A percentile compares a stretch with the other conserved stretches of the same genome.
phyloP scores from a whole-genome alignment of 2,329 filamentous ascomycete species.

The Fusarium phyllophilum region DNA sequence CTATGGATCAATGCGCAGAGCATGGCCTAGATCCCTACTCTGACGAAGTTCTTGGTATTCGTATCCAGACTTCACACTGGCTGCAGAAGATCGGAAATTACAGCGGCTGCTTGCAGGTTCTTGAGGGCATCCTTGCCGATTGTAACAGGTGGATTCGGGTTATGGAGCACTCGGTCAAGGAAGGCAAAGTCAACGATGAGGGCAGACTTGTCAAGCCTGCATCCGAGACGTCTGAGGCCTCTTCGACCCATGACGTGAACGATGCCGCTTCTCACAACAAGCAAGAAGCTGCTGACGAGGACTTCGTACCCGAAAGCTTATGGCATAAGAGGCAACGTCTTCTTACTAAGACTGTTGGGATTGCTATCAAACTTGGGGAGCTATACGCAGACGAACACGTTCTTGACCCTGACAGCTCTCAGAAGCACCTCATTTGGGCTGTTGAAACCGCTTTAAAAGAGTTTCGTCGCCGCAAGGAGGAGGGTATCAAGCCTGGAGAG shows the following conservation, averaged over 20 bases:
- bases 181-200: constrained; percentile 57
- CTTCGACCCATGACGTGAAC: constrained; percentile 3
- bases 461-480: constrained; percentile 70
- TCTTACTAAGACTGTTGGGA: constrained; percentile 77
- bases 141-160: constrained; percentile 69
- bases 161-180: constrained; percentile 61
- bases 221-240: constrained; percentile 13
- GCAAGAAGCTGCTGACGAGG: constrained; percentile 42
- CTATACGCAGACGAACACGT: constrained; percentile 83
- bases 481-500: constrained; percentile 76
- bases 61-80: constrained; percentile 82
- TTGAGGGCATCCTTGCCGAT: constrained; percentile 80
- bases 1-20: constrained; percentile 77
- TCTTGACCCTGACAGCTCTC: constrained; percentile 76
- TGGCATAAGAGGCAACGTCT: constrained; percentile 72
- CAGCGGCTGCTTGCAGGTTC: constrained; percentile 75
- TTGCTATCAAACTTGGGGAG: constrained; percentile 85
- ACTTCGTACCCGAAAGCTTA: constrained; percentile 55
- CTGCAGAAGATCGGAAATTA: constrained; percentile 80
- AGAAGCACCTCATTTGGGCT: constrained; percentile 78
- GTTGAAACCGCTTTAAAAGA: constrained; percentile 84
- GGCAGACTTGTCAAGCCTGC: constrained; percentile 47
- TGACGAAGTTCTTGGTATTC: constrained; percentile 89
- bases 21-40: constrained; percentile 86
- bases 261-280: constrained; percentile 16